These are phyloP conservation scores for Salicornia ramosissima DNA, from an alignment of 148 eudicot genomes.

Conservation along the genomic window DNA sequence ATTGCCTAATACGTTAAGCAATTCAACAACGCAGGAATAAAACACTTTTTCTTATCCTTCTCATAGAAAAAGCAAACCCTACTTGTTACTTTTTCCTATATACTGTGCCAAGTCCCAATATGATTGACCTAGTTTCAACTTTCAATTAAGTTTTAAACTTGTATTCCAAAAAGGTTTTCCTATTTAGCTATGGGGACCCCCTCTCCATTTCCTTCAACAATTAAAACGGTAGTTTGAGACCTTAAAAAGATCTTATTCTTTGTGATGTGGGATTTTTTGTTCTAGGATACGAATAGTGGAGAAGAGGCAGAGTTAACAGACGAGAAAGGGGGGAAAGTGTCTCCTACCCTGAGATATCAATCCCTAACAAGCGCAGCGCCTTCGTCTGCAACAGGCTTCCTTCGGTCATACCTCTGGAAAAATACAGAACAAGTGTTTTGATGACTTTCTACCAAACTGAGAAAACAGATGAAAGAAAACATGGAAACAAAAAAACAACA, in stretches of 20 bases:
- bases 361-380: conserved; percentile 35
- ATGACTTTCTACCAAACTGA: neutral
- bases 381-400: conserved; percentile 35
- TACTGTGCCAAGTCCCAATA: too few relatives aligned
- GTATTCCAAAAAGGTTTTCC: neutral
- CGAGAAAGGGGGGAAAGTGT: neutral
- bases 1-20: too few relatives aligned
- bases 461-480: neutral
- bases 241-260: too few relatives aligned
- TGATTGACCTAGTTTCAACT: too few relatives aligned
- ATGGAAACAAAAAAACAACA: neutral
- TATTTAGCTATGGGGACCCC: neutral
- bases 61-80: too few relatives aligned
- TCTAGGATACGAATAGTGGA: neutral
- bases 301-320: neutral
- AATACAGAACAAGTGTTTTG: conserved; percentile 11
- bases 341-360: conserved; percentile 31
- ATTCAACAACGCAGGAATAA: too few relatives aligned
- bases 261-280: neutral
- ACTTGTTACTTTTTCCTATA: too few relatives aligned
- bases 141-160: neutral
- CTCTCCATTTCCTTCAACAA: neutral
- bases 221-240: neutral
- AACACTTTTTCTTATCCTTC: too few relatives aligned
- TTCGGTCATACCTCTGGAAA: conserved; percentile 38